Base-by-base conservation (phyloP, 2,329 filamentous ascomycete genomes). In the Geosmithia morbida region DNA sequence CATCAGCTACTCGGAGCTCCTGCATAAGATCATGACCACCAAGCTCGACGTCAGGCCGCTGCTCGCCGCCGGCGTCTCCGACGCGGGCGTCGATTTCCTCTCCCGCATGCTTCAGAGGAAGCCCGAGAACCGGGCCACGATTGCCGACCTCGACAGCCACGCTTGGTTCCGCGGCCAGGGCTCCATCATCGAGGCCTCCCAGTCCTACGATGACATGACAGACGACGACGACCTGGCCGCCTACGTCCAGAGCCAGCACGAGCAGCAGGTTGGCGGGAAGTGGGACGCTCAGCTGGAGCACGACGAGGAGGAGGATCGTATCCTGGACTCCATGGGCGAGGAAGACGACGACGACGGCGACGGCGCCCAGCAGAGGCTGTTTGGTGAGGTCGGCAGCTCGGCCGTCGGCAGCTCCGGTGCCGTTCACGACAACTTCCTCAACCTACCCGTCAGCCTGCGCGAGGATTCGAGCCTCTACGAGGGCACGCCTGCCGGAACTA, bases 21-120 rank as follows among this genome's bases (percentile, higher is more conserved):
- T 95, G 49, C 73, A 87, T 51, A 85, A 80, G 52, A 92, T 97
- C 59, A 95, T 96, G 85, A 86, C 80, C 5, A 81, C 74, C 2
- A 70, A 77, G 0, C 67, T 92, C 6, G 78, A 94, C 55, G 74
- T 77, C 13, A 62, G 66, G 14, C 79, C 86, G 1, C 68, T 97
- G 20, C 64, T 74, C 10, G 59, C 66, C 6, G 65, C 63, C 10
- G 67, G 69, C 0, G 69, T 92, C 7, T 87, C 87, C 0, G 66
- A 75, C 1, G 61, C 69, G 2, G 85, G 83, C 11, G 77, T 94
- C 44, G 75, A 88, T 53, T 85, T 95, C 54, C 67, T 97, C 30
- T 66, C 69, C 16, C 69, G 71, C n/a, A 92, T 96, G 77, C 77
- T 97, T 4, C 80, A 87, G 53, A 78, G 79, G n/a, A 79, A 88